Base-by-base conservation (phyloP, 2,329 filamentous ascomycete genomes). In the Aspergillus melleus region DNA sequence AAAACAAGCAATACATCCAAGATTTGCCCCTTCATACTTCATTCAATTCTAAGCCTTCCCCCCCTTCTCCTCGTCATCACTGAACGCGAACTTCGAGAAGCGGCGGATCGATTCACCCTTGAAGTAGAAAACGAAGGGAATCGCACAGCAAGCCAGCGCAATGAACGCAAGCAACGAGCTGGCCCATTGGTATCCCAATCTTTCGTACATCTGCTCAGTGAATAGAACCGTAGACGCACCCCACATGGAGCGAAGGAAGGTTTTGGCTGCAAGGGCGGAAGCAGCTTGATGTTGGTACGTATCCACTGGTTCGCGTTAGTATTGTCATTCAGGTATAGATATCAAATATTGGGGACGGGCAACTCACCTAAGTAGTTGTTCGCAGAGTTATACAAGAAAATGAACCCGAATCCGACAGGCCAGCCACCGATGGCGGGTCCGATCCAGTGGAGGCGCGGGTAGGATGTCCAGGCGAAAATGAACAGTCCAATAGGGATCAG, bases 101-200 rank as follows among this genome's bases (percentile, higher is more conserved):
- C 79, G 80, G 5, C 92, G 82, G 65, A 96, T 96, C 5, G 74
- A 73, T 16, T 87, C 90, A 3, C 92, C 92, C 67, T 86, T 91
- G 69, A 81, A 86, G 81, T 89, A 96, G 77, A 96, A 96, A 26
- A 91, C 74, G 72, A 88, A 96, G 0, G 92, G 92, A 65, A 96
- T 96, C 0, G 81, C 85, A 73, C 91, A 96, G 78, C 91, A 96
- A 0, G 85, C 88, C 6, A 96, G 78, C 16, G 84, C 86, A 66
- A 96, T 81, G 67, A 93, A 93, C 0, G 84, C 90, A 9, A 95
- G 77, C 10, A 95, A 80, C 0, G 84, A 83, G 53, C 86, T 87
- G 0, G 91, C 91, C 90, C 91, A 94, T 72, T 91, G 86, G 74
- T 92, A 83, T 9, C 87, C 87, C 14, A 94, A 80, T 2, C 87